phyloP scores from a whole-genome alignment of 2,329 filamentous ascomycete species.

The Fusarium solani-melongenae region DNA sequence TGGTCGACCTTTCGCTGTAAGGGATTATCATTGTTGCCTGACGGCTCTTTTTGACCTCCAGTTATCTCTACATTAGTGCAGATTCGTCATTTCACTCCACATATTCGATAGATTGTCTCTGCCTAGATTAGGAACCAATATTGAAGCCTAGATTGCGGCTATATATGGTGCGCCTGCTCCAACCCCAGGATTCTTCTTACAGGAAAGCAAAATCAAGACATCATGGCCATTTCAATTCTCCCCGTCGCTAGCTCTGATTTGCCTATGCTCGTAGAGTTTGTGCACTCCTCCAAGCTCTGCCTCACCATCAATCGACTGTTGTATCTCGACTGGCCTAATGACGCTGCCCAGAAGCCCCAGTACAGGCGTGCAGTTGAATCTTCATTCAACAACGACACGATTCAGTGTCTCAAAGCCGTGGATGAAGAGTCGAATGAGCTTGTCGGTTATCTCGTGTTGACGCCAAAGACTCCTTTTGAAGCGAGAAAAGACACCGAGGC shows the following conservation, averaged over 20 bases:
- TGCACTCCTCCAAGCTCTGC: slow-evolving; percentile 3
- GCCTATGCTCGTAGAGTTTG: not conserved
- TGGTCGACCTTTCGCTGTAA: not conserved
- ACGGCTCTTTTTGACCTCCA: too few species aligned
- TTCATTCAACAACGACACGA: not conserved
- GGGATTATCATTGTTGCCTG: too few species aligned
- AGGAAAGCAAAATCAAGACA: not conserved
- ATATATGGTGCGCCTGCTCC: not conserved
- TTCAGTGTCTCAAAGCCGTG: slow-evolving; percentile 7
- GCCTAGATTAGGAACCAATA: not conserved
- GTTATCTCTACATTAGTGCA: too few species aligned
- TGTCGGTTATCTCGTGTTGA: slow-evolving; percentile 11
- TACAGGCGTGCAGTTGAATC: not conserved
- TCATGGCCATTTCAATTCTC: not conserved
- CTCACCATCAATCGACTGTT: slow-evolving; percentile 18
- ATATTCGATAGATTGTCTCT: too few species aligned
- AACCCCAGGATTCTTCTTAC: not conserved
- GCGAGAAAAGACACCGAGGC: not conserved
- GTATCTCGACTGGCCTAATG: slow-evolving; percentile 16
- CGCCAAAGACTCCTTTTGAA: not conserved
- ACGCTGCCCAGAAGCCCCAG: not conserved
- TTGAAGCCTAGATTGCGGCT: not conserved
- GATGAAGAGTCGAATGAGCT: slow-evolving; percentile 3
- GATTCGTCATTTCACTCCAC: too few species aligned
- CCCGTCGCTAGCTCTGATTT: slow-evolving; percentile 4